A percentile compares a stretch with the other conserved stretches of the same genome.
Evolutionary conservation across 768 basidiomycete genomes (phyloP).

Genomic region (Boletus tomentosulus): DNA sequence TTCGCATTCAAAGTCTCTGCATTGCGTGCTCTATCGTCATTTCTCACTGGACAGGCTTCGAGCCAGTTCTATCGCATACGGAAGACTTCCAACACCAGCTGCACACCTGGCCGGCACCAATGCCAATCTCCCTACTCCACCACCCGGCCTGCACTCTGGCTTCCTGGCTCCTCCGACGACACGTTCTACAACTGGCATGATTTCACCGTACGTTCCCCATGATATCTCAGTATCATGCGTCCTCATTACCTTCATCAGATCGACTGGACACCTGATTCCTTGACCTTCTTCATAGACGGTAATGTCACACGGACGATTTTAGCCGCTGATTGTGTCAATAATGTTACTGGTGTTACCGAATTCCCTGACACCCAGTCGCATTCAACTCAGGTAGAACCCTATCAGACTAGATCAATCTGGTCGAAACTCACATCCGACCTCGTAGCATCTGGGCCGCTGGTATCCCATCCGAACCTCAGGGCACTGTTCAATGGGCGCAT

Average conservation of each 20-base stretch:
- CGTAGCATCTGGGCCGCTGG: slow-evolving; percentile 78
- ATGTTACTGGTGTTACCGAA: slow-evolving; percentile 47
- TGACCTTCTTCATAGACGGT: slow-evolving; percentile 70
- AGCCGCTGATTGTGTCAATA: slow-evolving; percentile 52
- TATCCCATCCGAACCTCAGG: slow-evolving; percentile 51
- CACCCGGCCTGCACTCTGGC: too few species aligned
- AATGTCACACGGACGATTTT: slow-evolving; percentile 65
- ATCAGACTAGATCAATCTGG: not conserved
- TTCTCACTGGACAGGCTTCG: too few species aligned
- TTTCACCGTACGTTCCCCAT: slow-evolving; percentile 52
- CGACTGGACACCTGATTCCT: slow-evolving; percentile 69
- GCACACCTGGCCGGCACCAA: too few species aligned
- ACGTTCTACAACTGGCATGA: slow-evolving; percentile 72
- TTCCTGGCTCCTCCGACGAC: slow-evolving; percentile 30
- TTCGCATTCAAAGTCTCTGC: too few species aligned
- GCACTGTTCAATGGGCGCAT: slow-evolving; percentile 77
- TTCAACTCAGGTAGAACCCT: slow-evolving; percentile 66
- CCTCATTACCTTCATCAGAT: slow-evolving; percentile 41
- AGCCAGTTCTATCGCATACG: too few species aligned
- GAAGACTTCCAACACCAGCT: too few species aligned
- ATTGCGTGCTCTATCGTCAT: too few species aligned
- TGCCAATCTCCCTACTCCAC: too few species aligned
- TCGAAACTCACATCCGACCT: slow-evolving; percentile 2
- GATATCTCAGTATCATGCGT: not conserved
- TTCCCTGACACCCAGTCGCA: slow-evolving; percentile 77